Conservation (phyloP, 164 flowering plant genomes). For the Saururus chinensis region DNA sequence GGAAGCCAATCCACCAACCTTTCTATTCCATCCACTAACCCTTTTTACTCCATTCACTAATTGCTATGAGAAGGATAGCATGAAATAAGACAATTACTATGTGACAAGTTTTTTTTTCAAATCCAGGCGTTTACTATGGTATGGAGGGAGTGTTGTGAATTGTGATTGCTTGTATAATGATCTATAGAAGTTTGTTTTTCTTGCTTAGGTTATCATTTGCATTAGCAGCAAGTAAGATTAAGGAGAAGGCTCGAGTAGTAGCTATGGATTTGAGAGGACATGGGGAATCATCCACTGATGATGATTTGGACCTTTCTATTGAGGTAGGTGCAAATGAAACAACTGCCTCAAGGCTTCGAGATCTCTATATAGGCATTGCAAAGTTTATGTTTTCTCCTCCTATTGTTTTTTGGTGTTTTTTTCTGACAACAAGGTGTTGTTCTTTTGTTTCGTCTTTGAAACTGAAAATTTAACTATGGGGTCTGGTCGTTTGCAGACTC, state of each 20-base stretch:
- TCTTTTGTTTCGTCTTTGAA: slow-evolving; percentile 3
- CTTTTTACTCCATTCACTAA: no score
- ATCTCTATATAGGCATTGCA: background rate
- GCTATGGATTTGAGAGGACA: slow-evolving; percentile 97
- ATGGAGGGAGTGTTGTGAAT: background rate
- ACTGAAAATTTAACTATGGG: background rate
- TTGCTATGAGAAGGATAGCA: no score
- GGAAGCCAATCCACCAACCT: no score
- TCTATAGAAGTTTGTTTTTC: background rate
- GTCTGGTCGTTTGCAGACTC: slow-evolving; percentile 48
- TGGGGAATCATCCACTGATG: slow-evolving; percentile 74
- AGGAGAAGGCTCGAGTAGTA: slow-evolving; percentile 80
- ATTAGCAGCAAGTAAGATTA: slow-evolving; percentile 57
- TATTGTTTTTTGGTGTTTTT: background rate
- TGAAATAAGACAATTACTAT: no score
- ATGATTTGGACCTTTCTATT: slow-evolving; percentile 74
- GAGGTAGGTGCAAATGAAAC: slow-evolving; percentile 37
- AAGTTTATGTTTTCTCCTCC: background rate
- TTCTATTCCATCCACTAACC: no score
- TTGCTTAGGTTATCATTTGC: slow-evolving; percentile 89
- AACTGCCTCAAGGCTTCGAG: background rate
- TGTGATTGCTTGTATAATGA: background rate
- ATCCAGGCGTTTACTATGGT: no score
- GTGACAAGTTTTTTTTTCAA: no score
- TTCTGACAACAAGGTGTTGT: background rate